Base-by-base conservation (phyloP, 2,329 filamentous ascomycete genomes). In the Pseudogymnoascus sp. region DNA sequence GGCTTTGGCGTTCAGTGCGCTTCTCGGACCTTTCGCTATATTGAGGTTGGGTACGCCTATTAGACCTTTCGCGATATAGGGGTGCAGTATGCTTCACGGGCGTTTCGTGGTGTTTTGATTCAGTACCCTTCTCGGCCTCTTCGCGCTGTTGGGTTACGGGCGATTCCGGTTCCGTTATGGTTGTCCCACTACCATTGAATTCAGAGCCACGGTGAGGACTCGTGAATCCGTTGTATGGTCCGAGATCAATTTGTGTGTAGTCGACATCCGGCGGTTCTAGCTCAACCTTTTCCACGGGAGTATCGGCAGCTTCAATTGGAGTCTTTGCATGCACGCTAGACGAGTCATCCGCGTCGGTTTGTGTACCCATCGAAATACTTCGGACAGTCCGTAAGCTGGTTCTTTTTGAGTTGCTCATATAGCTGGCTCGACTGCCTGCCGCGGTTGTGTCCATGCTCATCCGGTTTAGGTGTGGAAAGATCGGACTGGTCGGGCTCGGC, bases 401-500 rank as follows among this genome's bases (percentile, higher is more conserved):
- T 59, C 74, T 67, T 69, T 74, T 73, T 38, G 16, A 85, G 16
- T 82, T 81, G 1, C 87, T 87, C 77, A 91, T 90, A 66, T 84
- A 91, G 73, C 90, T 96, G 65, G 83, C 87, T 60, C 87, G 80
- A 70, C 84, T 89, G 60, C 80, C 79, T 74, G 79, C 78, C 14
- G 76, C 72, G 57, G 76, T 78, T 8, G 86, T 88, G 64, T 91
- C 88, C 20, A 85, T 76, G 74, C 90, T 96, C 70, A 83, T 84
- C 63, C 88, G 72, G 72, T 76, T 73, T 64, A 79, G 80, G 62
- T 77, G 80, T 59, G 77, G 76, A 61, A 79, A 82, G n/a, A 85
- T 76, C 1, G 91, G 90, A 72, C 90, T 96, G 8, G 84, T 84
- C 1, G 90, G 88, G 59, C 81, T 84, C 2, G 90, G 89, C 66